Evolutionary conservation across 306 rosid species (phyloP).

Genomic region (Corylus heterophylla): DNA sequence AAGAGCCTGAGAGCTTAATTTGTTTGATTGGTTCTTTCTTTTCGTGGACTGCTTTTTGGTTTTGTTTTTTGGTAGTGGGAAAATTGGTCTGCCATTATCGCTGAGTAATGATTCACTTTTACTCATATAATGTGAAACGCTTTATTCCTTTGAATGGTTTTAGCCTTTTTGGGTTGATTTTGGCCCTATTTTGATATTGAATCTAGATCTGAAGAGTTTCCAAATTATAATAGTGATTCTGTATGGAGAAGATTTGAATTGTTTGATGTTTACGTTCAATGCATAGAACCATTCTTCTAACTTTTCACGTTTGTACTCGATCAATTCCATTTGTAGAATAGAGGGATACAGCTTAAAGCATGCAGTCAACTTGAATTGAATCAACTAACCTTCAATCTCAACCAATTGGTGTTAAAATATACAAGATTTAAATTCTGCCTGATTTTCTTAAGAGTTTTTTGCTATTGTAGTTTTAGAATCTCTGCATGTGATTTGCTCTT

Average conservation of each 20-base stretch:
- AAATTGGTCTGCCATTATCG: neutral
- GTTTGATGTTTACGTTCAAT: neutral
- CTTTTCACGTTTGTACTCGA: neutral
- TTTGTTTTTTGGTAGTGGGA: neutral
- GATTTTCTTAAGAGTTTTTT: neutral
- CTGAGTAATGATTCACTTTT: neutral
- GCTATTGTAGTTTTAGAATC: neutral
- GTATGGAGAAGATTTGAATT: neutral
- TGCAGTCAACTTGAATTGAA: neutral
- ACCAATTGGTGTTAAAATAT: neutral
- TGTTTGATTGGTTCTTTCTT: neutral
- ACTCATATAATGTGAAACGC: neutral
- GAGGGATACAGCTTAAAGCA: neutral
- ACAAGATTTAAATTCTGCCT: neutral
- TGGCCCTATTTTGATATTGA: neutral
- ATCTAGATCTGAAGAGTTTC: neutral
- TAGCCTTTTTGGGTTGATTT: neutral
- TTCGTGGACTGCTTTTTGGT: neutral
- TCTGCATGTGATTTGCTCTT: neutral
- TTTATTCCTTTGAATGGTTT: neutral
- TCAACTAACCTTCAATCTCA: neutral
- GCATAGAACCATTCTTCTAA: neutral
- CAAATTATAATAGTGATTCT: neutral
- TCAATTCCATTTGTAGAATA: neutral
- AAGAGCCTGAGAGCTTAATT: slow-evolving; percentile 2